A percentile compares a stretch with the other conserved stretches of the same genome.
phyloP scores from a whole-genome alignment of 805 yeast species.

The Pichia kluyveri region DNA sequence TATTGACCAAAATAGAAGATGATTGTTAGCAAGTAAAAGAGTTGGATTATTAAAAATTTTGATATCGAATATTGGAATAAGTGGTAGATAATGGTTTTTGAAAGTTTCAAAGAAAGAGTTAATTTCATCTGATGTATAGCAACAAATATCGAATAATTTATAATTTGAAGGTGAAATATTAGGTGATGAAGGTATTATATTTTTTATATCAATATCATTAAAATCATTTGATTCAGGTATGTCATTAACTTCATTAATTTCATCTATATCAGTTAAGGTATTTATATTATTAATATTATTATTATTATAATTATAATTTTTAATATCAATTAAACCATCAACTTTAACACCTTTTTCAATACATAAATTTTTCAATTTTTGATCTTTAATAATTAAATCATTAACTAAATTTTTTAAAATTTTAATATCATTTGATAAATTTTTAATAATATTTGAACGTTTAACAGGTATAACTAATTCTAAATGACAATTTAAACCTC shows the following conservation, averaged over 20 bases:
- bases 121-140: conserved; percentile 10
- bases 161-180: background rate
- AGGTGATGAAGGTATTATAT: too few relatives aligned
- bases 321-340: conserved; percentile 24
- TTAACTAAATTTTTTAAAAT: conserved; percentile 24
- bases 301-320: conserved; percentile 3
- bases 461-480: conserved; percentile 49
- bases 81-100: conserved; percentile 14
- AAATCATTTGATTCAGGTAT: too few relatives aligned
- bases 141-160: conserved; percentile 3
- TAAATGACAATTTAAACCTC: conserved; percentile 42
- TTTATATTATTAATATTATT: background rate
- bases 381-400: conserved; percentile 20
- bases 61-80: conserved; percentile 20
- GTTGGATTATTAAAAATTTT: conserved; percentile 8
- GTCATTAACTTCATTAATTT: too few relatives aligned
- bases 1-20: conserved; percentile 27
- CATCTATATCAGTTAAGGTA: too few relatives aligned
- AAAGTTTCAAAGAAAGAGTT: conserved; percentile 11
- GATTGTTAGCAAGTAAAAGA: conserved; percentile 12
- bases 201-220: too few relatives aligned
- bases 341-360: conserved; percentile 19
- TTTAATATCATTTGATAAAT: conserved; percentile 25
- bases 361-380: conserved; percentile 18
- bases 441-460: conserved; percentile 32